Conservation (phyloP, 352 stramenopile genomes). For the Phytophthora rubi region DNA sequence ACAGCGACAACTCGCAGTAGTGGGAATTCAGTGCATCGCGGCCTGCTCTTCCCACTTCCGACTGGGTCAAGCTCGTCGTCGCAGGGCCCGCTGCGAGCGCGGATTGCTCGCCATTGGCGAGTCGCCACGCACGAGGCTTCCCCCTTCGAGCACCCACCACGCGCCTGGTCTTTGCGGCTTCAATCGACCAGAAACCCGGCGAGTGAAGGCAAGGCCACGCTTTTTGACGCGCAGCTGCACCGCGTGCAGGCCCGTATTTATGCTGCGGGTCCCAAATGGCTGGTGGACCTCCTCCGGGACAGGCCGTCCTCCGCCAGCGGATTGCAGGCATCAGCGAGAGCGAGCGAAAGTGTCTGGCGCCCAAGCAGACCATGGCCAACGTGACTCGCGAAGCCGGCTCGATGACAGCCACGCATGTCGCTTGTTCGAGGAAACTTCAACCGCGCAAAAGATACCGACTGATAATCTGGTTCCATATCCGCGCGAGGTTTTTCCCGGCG, state of each 20-base stretch:
- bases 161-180: constrained; percentile 19
- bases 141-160: constrained; percentile 2
- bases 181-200: constrained; percentile 22
- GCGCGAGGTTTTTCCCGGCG: background rate
- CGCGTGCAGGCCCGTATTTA: constrained; percentile 22
- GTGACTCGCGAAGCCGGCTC: background rate
- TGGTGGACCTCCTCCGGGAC: constrained; percentile 6
- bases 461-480: background rate
- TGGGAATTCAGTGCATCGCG: background rate
- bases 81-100: constrained; percentile 2
- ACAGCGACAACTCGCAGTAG: too few relatives aligned
- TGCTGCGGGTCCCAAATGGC: constrained; percentile 14
- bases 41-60: background rate
- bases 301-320: background rate
- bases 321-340: background rate
- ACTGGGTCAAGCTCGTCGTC: constrained; percentile 1
- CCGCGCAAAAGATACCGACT: constrained; percentile 1
- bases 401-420: background rate
- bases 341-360: background rate
- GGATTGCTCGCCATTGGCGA: constrained; percentile 6
- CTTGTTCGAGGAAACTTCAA: background rate
- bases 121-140: constrained; percentile 14
- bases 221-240: constrained; percentile 24
- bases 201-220: background rate
- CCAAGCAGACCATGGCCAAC: background rate